phyloP scores from a whole-genome alignment of 2,329 filamentous ascomycete species.

The Colletotrichum viniferum region DNA sequence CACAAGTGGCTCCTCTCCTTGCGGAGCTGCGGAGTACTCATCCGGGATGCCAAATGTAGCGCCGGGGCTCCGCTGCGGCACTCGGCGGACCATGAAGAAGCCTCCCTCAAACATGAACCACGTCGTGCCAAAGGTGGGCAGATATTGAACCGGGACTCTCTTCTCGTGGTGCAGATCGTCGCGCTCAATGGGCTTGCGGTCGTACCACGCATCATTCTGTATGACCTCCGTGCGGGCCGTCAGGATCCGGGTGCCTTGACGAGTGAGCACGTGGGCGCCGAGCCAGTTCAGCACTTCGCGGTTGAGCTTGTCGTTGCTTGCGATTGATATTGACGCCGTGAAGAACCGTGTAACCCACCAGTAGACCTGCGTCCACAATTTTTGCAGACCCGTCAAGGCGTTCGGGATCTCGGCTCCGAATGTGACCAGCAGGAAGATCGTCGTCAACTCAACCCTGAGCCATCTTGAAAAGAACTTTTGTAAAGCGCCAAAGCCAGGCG shows the following conservation, averaged over 20 bases:
- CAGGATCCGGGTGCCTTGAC: constrained; percentile 34
- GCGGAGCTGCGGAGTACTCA: constrained; percentile 36
- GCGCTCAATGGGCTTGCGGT: constrained; percentile 28
- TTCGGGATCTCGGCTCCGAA: constrained; percentile 36
- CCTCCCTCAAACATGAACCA: constrained; percentile 37
- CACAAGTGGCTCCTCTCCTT: constrained; percentile 40
- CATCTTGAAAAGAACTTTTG: constrained; percentile 37
- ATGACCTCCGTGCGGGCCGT: constrained; percentile 37
- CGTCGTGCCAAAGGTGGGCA: constrained; percentile 40
- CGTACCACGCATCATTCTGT: constrained; percentile 35
- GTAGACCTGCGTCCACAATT: constrained; percentile 33
- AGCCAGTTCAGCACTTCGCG: constrained; percentile 43
- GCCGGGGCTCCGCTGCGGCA: constrained; percentile 23
- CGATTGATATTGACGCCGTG: constrained; percentile 40
- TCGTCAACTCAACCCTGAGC: constrained; percentile 37
- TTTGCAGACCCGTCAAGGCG: constrained; percentile 33
- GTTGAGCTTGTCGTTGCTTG: constrained; percentile 40
- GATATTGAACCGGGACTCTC: constrained; percentile 38
- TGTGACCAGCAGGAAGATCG: constrained; percentile 34
- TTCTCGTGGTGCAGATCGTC: constrained; percentile 37
- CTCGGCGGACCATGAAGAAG: constrained; percentile 39
- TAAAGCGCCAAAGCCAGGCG: constrained; percentile 27
- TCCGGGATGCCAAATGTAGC: constrained; percentile 26
- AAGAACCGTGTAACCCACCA: constrained; percentile 40
- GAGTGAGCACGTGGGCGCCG: constrained; percentile 35